Evolutionary conservation across 495 filamentous ascomycete species (phyloP).

Genomic region (Daldinia decipiens): DNA sequence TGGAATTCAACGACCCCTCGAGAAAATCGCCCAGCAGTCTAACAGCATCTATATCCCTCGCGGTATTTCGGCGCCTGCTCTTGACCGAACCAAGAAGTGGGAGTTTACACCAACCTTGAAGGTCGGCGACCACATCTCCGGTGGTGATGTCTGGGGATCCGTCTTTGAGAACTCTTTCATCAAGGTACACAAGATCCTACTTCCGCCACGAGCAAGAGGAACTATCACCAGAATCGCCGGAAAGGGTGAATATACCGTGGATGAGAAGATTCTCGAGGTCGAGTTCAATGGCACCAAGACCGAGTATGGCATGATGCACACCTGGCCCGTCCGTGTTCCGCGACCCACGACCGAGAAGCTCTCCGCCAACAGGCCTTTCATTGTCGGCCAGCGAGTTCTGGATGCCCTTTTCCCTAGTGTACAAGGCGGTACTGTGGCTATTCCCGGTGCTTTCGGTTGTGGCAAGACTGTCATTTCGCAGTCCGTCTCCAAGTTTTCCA

Average conservation of each 20-base stretch:
- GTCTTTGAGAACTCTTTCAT: slow-evolving; percentile 97
- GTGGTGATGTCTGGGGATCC: slow-evolving; percentile 92
- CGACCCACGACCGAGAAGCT: slow-evolving; percentile 90
- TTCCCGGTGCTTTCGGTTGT: slow-evolving; percentile 98
- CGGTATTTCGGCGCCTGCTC: slow-evolving; percentile 86
- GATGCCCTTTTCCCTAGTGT: slow-evolving; percentile 98
- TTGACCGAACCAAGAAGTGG: slow-evolving; percentile 92
- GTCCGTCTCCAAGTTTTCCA: slow-evolving; percentile 98
- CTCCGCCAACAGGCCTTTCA: slow-evolving; percentile 84
- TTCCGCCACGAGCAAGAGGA: slow-evolving; percentile 90
- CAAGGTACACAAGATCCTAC: slow-evolving; percentile 91
- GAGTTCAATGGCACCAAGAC: slow-evolving; percentile 97
- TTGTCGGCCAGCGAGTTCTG: slow-evolving; percentile 95
- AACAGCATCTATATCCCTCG: slow-evolving; percentile 96
- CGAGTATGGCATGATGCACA: slow-evolving; percentile 96
- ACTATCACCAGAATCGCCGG: slow-evolving; percentile 90
- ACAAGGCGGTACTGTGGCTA: slow-evolving; percentile 96
- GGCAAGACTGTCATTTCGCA: slow-evolving; percentile 99
- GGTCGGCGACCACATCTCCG: slow-evolving; percentile 95
- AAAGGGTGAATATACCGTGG: slow-evolving; percentile 92
- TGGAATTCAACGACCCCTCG: slow-evolving; percentile 95
- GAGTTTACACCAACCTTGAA: slow-evolving; percentile 91
- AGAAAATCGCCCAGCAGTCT: slow-evolving; percentile 78
- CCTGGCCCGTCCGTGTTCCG: slow-evolving; percentile 98
- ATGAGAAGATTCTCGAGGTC: slow-evolving; percentile 92